A percentile compares a stretch with the other conserved stretches of the same genome.
Evolutionary conservation across 371 early-diverging fungal genomes (phyloP).

Genomic region (Smittium culicis): DNA sequence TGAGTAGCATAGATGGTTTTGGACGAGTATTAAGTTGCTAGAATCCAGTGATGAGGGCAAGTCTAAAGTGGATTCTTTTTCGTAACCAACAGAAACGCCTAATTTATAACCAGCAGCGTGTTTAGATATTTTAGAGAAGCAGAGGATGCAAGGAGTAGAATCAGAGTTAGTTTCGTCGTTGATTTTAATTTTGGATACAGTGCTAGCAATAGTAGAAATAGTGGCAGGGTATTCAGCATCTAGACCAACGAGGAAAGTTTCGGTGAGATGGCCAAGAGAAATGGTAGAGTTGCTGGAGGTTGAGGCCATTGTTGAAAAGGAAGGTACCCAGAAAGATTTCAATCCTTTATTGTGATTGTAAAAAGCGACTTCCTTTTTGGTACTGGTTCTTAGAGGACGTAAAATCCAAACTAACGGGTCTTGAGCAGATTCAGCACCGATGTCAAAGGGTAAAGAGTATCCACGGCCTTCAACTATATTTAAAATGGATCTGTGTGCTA

Average conservation of each 20-base stretch:
- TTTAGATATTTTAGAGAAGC: not conserved
- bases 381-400: slow-evolving; percentile 70
- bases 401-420: slow-evolving; percentile 39
- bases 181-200: slow-evolving; percentile 55
- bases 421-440: slow-evolving; percentile 39
- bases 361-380: slow-evolving; percentile 63
- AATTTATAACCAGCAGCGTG: not conserved
- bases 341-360: slow-evolving; percentile 45
- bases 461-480: slow-evolving; percentile 74
- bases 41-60: not conserved
- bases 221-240: slow-evolving; percentile 77
- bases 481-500: slow-evolving; percentile 64
- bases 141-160: not conserved
- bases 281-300: slow-evolving; percentile 22
- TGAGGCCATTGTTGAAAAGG: slow-evolving; percentile 40
- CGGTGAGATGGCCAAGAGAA: slow-evolving; percentile 57
- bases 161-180: not conserved
- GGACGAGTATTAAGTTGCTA: not conserved
- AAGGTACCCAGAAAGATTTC: slow-evolving; percentile 31
- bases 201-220: slow-evolving; percentile 68
- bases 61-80: not conserved
- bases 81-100: not conserved
- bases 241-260: slow-evolving; percentile 62
- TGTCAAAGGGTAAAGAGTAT: slow-evolving; percentile 61
- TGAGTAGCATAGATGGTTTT: slow-evolving; percentile 1